Evolutionary conservation across 345 rosid species (phyloP).

Genomic region (Corchorus capsularis): DNA sequence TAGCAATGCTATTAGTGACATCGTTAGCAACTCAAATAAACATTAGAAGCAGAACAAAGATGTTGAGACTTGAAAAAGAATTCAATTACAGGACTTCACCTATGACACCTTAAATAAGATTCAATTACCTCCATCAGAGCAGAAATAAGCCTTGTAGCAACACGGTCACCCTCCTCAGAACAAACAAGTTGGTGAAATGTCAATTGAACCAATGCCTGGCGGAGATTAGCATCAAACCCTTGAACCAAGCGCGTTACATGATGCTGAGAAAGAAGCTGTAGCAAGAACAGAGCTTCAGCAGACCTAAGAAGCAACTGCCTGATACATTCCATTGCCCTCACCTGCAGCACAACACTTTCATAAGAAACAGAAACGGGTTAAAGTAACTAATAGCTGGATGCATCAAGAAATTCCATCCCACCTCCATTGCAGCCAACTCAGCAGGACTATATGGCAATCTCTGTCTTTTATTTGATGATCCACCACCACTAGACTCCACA

Average conservation of each 20-base stretch:
- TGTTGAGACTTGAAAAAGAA: constrained; percentile 6
- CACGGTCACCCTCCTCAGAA: constrained; percentile 91
- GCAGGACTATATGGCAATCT: constrained; percentile 80
- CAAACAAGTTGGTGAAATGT: constrained; percentile 93
- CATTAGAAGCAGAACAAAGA: background rate
- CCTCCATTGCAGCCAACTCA: constrained; percentile 97
- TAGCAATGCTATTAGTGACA: constrained; percentile 20
- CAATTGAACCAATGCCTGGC: constrained; percentile 69
- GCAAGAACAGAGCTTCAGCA: constrained; percentile 92
- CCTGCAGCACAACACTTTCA: constrained; percentile 47
- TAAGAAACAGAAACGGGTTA: constrained; percentile 20
- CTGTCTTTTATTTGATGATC: constrained; percentile 76
- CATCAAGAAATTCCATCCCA: constrained; percentile 32
- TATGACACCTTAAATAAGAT: background rate
- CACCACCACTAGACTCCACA: constrained; percentile 63
- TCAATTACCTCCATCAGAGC: constrained; percentile 81
- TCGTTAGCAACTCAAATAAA: background rate
- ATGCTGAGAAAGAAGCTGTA: constrained; percentile 88
- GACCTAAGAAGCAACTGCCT: constrained; percentile 96
- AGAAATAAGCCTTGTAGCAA: constrained; percentile 87
- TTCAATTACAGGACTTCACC: background rate
- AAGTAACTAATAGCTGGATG: constrained; percentile 17
- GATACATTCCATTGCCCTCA: constrained; percentile 94
- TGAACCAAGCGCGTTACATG: constrained; percentile 85
- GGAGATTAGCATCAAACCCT: constrained; percentile 64